phyloP scores from a whole-genome alignment of 306 rosid genomes.

The Elaeagnus macrophylla region DNA sequence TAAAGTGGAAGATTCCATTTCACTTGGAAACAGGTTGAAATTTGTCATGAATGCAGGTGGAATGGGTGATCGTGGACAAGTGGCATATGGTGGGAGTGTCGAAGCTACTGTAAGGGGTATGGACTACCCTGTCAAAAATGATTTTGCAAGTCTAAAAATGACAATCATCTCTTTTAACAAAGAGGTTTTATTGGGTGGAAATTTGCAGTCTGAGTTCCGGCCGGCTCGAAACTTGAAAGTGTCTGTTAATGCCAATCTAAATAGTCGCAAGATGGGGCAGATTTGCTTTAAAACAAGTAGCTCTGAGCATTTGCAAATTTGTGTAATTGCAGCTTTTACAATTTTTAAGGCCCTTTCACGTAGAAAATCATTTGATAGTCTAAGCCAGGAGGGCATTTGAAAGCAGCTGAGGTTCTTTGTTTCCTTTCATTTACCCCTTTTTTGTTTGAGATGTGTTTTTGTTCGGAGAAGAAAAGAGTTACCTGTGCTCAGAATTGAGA shows the following conservation, averaged over 20 bases:
- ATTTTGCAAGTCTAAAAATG: slow-evolving; percentile 50
- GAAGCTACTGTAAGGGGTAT: slow-evolving; percentile 68
- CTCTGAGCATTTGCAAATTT: slow-evolving; percentile 75
- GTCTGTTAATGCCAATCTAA: slow-evolving; percentile 65
- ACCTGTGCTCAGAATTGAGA: slow-evolving; percentile 16
- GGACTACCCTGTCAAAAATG: slow-evolving; percentile 76
- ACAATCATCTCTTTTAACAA: slow-evolving; percentile 64
- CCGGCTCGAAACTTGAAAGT: slow-evolving; percentile 49
- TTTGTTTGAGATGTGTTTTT: slow-evolving; percentile 5
- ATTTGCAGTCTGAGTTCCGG: slow-evolving; percentile 63
- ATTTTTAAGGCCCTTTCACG: slow-evolving; percentile 45
- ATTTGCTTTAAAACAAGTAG: slow-evolving; percentile 61
- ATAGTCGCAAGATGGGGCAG: slow-evolving; percentile 85
- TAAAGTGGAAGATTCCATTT: slow-evolving; percentile 73
- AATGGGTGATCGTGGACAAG: slow-evolving; percentile 62
- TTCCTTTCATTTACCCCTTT: too few relatives aligned
- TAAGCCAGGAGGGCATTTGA: slow-evolving; percentile 21
- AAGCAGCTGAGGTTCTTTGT: slow-evolving; percentile 20
- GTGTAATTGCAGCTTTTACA: slow-evolving; percentile 55
- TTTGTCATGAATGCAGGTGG: slow-evolving; percentile 59
- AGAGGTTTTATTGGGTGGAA: slow-evolving; percentile 75
- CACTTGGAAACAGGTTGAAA: slow-evolving; percentile 72
- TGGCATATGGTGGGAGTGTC: slow-evolving; percentile 72
- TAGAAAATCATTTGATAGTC: slow-evolving; percentile 27
- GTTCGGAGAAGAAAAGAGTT: slow-evolving; percentile 17